Percentiles rank a stretch among this genome's conserved stretches.
Conservation (phyloP, 192 early-diverging fungal species). For the Neocallimastix lanati region DNA sequence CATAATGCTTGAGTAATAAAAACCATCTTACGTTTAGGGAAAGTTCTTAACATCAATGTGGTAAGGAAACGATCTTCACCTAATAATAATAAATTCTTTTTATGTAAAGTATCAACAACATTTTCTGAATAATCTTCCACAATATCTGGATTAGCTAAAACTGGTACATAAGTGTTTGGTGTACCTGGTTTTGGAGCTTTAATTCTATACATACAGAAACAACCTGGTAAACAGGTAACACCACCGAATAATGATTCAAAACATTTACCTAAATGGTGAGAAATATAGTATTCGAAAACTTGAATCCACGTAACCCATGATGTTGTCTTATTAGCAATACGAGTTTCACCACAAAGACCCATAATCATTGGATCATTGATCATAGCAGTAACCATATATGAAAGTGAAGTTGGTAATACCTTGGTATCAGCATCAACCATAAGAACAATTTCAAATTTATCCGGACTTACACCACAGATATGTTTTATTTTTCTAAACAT, state of each 20-base stretch:
- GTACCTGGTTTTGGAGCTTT: conserved; percentile 59
- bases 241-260: conserved; percentile 95
- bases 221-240: conserved; percentile 86
- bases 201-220: conserved; percentile 96
- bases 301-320: conserved; percentile 75
- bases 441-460: conserved; percentile 41
- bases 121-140: conserved; percentile 56
- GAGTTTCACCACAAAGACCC: conserved; percentile 90
- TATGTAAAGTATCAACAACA: conserved; percentile 54
- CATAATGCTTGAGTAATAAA: conserved; percentile 85
- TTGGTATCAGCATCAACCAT: conserved; percentile 74
- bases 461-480: conserved; percentile 64
- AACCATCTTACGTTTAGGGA: conserved; percentile 87
- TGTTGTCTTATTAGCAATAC: conserved; percentile 80
- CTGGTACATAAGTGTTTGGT: conserved; percentile 43
- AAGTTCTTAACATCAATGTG: conserved; percentile 82
- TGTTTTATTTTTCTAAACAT: conserved; percentile 63
- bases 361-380: conserved; percentile 68
- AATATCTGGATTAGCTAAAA: conserved; percentile 67
- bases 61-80: conserved; percentile 78
- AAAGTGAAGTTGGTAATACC: conserved; percentile 55
- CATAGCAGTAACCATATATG: conserved; percentile 62
- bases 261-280: conserved; percentile 82
- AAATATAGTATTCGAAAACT: conserved; percentile 97
- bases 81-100: conserved; percentile 63